These are phyloP conservation scores for Rhytidhysteron rufulum DNA, from an alignment of 2,329 filamentous ascomycete species.

Conservation along the genomic window DNA sequence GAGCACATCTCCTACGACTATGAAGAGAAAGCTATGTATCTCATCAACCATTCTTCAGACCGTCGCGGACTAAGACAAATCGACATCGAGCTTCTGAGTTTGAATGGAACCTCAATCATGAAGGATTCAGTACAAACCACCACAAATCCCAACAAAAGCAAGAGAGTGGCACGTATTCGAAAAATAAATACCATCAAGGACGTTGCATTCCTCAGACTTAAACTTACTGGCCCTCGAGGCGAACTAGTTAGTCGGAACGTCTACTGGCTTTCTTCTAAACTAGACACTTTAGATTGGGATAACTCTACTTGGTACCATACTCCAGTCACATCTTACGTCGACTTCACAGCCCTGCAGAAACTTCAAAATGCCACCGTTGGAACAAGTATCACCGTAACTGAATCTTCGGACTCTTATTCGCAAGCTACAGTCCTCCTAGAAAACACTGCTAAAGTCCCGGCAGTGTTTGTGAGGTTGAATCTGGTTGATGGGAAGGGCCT, in stretches of 20 bases:
- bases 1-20: conserved; percentile 59
- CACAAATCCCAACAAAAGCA: conserved; percentile 44
- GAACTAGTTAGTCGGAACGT: conserved; percentile 52
- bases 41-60: conserved; percentile 53
- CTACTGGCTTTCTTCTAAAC: conserved; percentile 52
- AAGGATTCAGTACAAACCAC: conserved; percentile 24
- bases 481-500: conserved; percentile 43
- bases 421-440: conserved; percentile 42
- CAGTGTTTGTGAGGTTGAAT: conserved; percentile 55
- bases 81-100: conserved; percentile 48
- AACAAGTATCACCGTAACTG: conserved; percentile 5
- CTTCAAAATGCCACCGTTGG: conserved; percentile 8
- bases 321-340: conserved; percentile 49
- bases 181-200: conserved; percentile 34
- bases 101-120: conserved; percentile 43
- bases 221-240: conserved; percentile 35
- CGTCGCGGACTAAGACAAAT: conserved; percentile 41
- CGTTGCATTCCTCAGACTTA: conserved; percentile 50
- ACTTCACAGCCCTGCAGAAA: conserved; percentile 45
- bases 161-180: conserved; percentile 18
- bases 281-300: conserved; percentile 54
- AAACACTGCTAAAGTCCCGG: conserved; percentile 52
- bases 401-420: conserved; percentile 19
- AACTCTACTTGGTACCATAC: conserved; percentile 58
- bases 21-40: conserved; percentile 40